Evolutionary conservation across 2,329 filamentous ascomycete species (phyloP).

Genomic region (Apiospora kogelbergensis): DNA sequence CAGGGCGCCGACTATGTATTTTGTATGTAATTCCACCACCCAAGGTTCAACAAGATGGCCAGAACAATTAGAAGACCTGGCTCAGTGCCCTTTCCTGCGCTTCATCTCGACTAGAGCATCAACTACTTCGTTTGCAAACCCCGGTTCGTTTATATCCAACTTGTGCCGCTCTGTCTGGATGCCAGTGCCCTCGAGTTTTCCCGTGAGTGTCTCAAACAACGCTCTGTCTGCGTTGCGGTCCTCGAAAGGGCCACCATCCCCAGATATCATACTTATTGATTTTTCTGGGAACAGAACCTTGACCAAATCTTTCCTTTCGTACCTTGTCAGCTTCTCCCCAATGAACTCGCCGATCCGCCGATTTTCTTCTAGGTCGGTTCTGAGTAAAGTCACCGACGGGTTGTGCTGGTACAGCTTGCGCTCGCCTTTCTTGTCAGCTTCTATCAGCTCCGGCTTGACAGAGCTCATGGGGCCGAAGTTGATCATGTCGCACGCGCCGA

Average conservation of each 20-base stretch:
- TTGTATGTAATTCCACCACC: too few relatives aligned
- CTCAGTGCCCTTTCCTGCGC: neutral
- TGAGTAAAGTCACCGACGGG: conserved; percentile 63
- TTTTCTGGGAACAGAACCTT: conserved; percentile 60
- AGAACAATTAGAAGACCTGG: too few relatives aligned
- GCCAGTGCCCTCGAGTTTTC: conserved; percentile 46
- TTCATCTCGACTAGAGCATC: conserved; percentile 1
- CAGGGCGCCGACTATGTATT: too few relatives aligned
- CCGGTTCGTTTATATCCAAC: conserved; percentile 52
- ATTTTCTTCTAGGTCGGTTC: conserved; percentile 61
- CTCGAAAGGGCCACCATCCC: conserved; percentile 53
- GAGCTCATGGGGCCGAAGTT: conserved; percentile 61
- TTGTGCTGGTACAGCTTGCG: conserved; percentile 65
- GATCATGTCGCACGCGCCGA: conserved; percentile 59
- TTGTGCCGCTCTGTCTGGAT: conserved; percentile 51
- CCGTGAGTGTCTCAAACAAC: conserved; percentile 52
- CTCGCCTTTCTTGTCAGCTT: conserved; percentile 49
- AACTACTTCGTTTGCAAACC: conserved; percentile 12
- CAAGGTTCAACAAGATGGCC: too few relatives aligned
- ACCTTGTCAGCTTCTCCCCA: conserved; percentile 47
- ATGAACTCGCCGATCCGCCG: conserved; percentile 55
- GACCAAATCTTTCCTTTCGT: conserved; percentile 39
- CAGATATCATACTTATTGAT: conserved; percentile 62
- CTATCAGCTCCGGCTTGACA: conserved; percentile 30
- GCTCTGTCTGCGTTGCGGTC: conserved; percentile 41